Conservation (phyloP, 2,329 filamentous ascomycete genomes). For the Sclerotinia nivalis region DNA sequence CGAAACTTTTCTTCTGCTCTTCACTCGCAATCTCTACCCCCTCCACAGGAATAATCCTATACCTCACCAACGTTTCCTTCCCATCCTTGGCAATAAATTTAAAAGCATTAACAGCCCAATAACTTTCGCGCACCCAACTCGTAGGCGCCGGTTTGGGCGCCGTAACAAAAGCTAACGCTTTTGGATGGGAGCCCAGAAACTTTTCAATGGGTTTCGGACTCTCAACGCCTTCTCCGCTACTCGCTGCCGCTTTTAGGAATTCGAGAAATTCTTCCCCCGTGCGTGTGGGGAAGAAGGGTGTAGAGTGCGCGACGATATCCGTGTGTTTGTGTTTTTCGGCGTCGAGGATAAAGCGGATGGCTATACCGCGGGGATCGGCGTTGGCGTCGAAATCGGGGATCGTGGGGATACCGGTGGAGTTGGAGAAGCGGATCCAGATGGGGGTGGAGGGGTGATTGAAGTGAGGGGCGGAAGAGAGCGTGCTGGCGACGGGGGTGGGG, state of each 20-base stretch:
- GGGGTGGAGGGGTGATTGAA: constrained; percentile 49
- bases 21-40: constrained; percentile 46
- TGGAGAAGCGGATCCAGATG: constrained; percentile 51
- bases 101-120: constrained; percentile 53
- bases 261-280: constrained; percentile 55
- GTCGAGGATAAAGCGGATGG: constrained; percentile 50
- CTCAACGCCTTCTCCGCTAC: constrained; percentile 27
- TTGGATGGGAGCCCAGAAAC: constrained; percentile 50
- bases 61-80: constrained; percentile 50
- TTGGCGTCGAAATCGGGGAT: constrained; percentile 52
- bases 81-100: constrained; percentile 46
- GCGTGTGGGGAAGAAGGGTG: constrained; percentile 52
- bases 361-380: constrained; percentile 52
- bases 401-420: constrained; percentile 51
- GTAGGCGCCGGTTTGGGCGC: constrained; percentile 52
- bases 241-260: constrained; percentile 48
- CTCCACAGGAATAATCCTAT: constrained; percentile 50
- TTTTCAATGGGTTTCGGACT: constrained; percentile 40
- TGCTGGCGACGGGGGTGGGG: constrained; percentile 47
- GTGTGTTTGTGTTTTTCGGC: constrained; percentile 49
- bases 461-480: constrained; percentile 51
- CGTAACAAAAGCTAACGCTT: constrained; percentile 50
- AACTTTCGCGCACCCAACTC: constrained; percentile 52
- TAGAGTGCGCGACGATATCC: constrained; percentile 56
- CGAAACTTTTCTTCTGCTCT: constrained; percentile 44